Percentiles rank a stretch among this genome's conserved stretches.
phyloP scores from a whole-genome alignment of 148 eudicot genomes.

The Salicornia ramosissima region DNA sequence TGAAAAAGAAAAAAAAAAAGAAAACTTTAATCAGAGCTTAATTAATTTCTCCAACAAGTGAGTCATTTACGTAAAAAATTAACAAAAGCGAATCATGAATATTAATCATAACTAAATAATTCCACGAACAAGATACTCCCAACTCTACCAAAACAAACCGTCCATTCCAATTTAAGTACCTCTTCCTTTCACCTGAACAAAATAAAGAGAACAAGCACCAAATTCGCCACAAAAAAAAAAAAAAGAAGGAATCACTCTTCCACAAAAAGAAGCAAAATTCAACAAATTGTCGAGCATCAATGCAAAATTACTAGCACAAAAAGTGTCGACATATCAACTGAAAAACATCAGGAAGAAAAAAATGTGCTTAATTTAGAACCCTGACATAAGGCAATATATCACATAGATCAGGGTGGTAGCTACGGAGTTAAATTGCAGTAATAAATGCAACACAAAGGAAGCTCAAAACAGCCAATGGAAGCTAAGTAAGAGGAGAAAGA shows the following conservation, averaged over 20 bases:
- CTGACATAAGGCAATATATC: conserved; percentile 8
- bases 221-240: background rate
- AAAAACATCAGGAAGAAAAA: background rate
- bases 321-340: background rate
- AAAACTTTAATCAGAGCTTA: background rate
- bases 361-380: background rate
- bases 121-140: background rate
- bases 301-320: conserved; percentile 15
- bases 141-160: background rate
- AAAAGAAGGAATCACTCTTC: background rate
- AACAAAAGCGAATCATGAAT: background rate
- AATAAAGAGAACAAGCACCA: background rate
- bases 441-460: no score
- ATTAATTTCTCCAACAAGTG: background rate
- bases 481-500: conserved; percentile 1
- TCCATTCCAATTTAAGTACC: background rate
- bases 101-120: background rate
- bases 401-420: conserved; percentile 1
- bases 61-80: background rate
- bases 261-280: background rate
- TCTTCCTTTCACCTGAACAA: background rate
- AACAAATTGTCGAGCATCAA: background rate
- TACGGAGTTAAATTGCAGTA: background rate
- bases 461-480: background rate
- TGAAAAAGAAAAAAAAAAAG: background rate